Evolutionary conservation across 2,329 filamentous ascomycete genomes (phyloP).

Genomic region (Phaeomoniella chlamydospora): DNA sequence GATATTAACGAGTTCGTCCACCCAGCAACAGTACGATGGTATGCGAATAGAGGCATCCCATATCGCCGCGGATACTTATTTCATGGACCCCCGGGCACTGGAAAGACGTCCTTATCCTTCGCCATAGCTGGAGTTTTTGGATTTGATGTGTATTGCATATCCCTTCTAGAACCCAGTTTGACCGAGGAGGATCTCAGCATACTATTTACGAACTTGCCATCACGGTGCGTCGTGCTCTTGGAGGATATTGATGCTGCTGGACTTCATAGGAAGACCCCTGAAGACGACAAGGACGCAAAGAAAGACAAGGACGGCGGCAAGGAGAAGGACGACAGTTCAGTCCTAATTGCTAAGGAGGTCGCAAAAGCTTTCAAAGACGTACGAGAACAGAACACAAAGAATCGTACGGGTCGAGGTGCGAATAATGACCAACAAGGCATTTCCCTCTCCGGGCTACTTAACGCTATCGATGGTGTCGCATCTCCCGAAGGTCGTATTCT

Average conservation of each 20-base stretch:
- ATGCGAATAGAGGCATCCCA: slow-evolving; percentile 40
- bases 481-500: slow-evolving; percentile 66
- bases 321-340: slow-evolving; percentile 5
- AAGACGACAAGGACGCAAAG: slow-evolving; percentile 4
- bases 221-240: slow-evolving; percentile 50
- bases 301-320: slow-evolving; percentile 3
- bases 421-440: slow-evolving; percentile 25
- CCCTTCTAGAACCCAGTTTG: slow-evolving; percentile 42
- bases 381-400: slow-evolving; percentile 11
- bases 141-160: slow-evolving; percentile 52
- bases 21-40: slow-evolving; percentile 27
- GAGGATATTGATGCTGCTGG: slow-evolving; percentile 57
- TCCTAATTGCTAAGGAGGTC: slow-evolving; percentile 12
- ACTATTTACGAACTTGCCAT: slow-evolving; percentile 47
- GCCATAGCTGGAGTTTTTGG: slow-evolving; percentile 52
- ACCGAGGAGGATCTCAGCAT: slow-evolving; percentile 46
- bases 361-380: slow-evolving; percentile 12
- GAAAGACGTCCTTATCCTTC: slow-evolving; percentile 57
- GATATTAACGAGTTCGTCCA: slow-evolving; percentile 71
- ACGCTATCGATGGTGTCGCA: slow-evolving; percentile 70
- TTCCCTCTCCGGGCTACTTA: slow-evolving; percentile 64
- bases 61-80: slow-evolving; percentile 67
- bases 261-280: slow-evolving; percentile 15
- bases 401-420: background rate
- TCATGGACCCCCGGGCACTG: slow-evolving; percentile 59